These are phyloP conservation scores for Lathyrus oleraceus DNA, from an alignment of 306 rosid genomes.

Conservation along the genomic window DNA sequence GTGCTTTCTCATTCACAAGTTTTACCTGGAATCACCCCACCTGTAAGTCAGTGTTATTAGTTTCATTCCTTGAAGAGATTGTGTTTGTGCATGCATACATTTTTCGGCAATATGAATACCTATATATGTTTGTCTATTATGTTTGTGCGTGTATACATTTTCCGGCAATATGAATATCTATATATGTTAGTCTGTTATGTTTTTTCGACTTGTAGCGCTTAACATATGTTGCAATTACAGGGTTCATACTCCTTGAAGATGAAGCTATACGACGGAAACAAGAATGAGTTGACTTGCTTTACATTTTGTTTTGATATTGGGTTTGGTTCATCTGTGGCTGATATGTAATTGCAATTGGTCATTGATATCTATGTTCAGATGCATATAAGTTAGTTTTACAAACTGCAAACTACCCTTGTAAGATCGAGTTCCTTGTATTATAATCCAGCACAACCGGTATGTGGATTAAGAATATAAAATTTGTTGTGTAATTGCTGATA, in stretches of 20 bases:
- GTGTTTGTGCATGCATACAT: not conserved
- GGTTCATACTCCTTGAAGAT: constrained; percentile 74
- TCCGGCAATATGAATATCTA: constrained; percentile 1
- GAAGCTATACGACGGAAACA: constrained; percentile 61
- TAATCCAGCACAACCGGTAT: not conserved
- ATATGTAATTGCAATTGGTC: constrained; percentile 47
- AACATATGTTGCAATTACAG: constrained; percentile 47
- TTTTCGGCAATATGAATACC: constrained; percentile 7
- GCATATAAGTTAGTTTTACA: constrained; percentile 31
- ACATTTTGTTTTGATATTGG: constrained; percentile 67
- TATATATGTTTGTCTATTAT: not conserved
- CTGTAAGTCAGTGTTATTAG: constrained; percentile 57
- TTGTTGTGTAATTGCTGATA: not conserved
- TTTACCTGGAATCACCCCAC: constrained; percentile 78
- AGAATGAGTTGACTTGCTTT: constrained; percentile 65
- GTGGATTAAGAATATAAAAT: constrained; percentile 24
- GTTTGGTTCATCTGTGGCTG: constrained; percentile 64
- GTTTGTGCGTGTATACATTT: not conserved
- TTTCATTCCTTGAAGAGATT: constrained; percentile 13
- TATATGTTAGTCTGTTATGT: not conserved
- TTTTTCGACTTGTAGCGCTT: constrained; percentile 30
- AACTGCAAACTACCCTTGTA: constrained; percentile 8
- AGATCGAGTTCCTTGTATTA: constrained; percentile 18
- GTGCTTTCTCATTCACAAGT: constrained; percentile 73
- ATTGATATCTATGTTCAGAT: constrained; percentile 15